Conservation (phyloP, 129 eudicot species). For the sunflower (Helianthus annuus) region HanXRQr2.0-SUNRISE NC_035439.2:4033077-4033576, state of each 20-base stretch:
- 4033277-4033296: too few relatives aligned
- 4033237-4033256: too few relatives aligned
- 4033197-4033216: too few relatives aligned
- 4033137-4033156: too few relatives aligned
- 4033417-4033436: conserved; percentile 44
- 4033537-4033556: conserved; percentile 44
- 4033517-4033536: conserved; percentile 39
- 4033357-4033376: conserved; percentile 29
- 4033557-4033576: conserved; percentile 30
- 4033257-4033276: too few relatives aligned
- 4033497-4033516: conserved; percentile 7
- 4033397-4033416: conserved; percentile 46
- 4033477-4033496: conserved; percentile 45
- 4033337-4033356: neutral
- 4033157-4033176: too few relatives aligned
- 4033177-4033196: too few relatives aligned
- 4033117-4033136: too few relatives aligned
- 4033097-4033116: too few relatives aligned
- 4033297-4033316: too few relatives aligned
- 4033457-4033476: conserved; percentile 49
- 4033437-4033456: conserved; percentile 40
- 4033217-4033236: too few relatives aligned
- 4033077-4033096: too few relatives aligned
- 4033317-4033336: neutral
- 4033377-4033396: conserved; percentile 46